Percentiles rank a stretch among this genome's conserved stretches.
These are phyloP conservation scores for Termitomyces bulborhizus DNA, from an alignment of 768 basidiomycete genomes.

Conservation along the genomic window DNA sequence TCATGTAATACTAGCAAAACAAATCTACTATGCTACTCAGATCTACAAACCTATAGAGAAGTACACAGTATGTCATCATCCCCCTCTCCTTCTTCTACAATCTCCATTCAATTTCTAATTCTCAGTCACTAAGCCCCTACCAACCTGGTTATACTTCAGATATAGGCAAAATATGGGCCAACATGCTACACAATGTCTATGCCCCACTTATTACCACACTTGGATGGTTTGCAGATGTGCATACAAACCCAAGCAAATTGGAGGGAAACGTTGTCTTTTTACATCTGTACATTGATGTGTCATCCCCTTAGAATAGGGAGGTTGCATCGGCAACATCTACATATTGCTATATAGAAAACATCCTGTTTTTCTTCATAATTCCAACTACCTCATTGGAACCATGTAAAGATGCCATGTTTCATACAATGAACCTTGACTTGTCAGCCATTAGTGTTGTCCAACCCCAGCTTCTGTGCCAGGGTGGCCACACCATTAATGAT, in stretches of 20 bases:
- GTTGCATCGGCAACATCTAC: too few relatives aligned
- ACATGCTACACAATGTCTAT: conserved; percentile 35
- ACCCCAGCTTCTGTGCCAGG: too few relatives aligned
- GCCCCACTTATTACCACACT: conserved; percentile 26
- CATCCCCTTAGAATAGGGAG: too few relatives aligned
- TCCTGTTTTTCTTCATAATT: too few relatives aligned
- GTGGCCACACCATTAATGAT: too few relatives aligned
- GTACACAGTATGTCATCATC: conserved; percentile 33
- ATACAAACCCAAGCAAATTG: conserved; percentile 28
- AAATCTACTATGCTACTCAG: conserved; percentile 41
- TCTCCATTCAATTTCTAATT: too few relatives aligned
- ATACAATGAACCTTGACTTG: too few relatives aligned
- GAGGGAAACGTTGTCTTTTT: conserved; percentile 42
- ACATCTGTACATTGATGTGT: conserved; percentile 42
- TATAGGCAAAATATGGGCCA: conserved; percentile 52
- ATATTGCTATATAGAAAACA: too few relatives aligned
- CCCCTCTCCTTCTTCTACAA: neutral
- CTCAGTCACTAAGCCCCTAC: neutral
- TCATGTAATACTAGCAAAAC: conserved; percentile 17
- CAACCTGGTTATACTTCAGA: conserved; percentile 13
- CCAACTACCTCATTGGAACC: too few relatives aligned
- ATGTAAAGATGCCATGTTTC: too few relatives aligned
- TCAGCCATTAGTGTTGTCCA: too few relatives aligned
- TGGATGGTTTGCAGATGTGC: conserved; percentile 29
- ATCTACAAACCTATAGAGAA: conserved; percentile 29